Base-by-base conservation (phyloP, 1,284 basidiomycete species). In the Agaricales sp. region DNA sequence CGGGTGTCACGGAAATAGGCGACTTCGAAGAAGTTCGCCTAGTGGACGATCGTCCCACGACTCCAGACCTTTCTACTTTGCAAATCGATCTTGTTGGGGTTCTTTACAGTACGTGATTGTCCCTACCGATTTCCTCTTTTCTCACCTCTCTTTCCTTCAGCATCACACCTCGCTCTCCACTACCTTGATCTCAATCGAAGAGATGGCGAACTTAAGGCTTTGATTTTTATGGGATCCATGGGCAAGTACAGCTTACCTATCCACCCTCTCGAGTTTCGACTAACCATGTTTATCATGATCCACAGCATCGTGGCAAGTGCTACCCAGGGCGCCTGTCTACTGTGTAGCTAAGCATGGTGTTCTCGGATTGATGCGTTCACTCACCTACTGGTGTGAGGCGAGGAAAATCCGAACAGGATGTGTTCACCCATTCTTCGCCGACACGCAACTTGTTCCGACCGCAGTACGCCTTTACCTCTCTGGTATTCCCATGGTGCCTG, bases 221-320 rank as follows among this genome's bases (percentile, higher is more conserved):
- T 70, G 26, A 57, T 69, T 4, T 51, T 70, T 20, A 58, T 69
- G 13, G 67, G 65, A 13, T 68, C 66, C 4, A 65, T 68, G 59
- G 60, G 64, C 65, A 35, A 37, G 56, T 41, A 16, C 18, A 11
- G 11, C 12, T 11, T 3, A n/a, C n/a, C n/a, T n/a, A n/a, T 37
- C 30, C 11, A 21, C 20, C 19, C 45, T 25, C 23, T 18, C n/a
- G n/a, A 30, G 25, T 16, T 41, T 20, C 1, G 35, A 49, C 51
- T 14, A 12, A 2, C 4, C 23, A 48, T 47, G 38, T 37, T 50
- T 39, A 24, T 22, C n/a, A n/a, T 46, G n/a, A 23, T 43, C 24
- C 46, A 26, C 48, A 67, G 66, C 63, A n/a, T 66, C 63, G 8
- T 67, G 65, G 57, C 54, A 61, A 16, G 61, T 59, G 1, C 53